Base-by-base conservation (phyloP, 352 stramenopile genomes). In the Phytophthora pistaciae region DNA sequence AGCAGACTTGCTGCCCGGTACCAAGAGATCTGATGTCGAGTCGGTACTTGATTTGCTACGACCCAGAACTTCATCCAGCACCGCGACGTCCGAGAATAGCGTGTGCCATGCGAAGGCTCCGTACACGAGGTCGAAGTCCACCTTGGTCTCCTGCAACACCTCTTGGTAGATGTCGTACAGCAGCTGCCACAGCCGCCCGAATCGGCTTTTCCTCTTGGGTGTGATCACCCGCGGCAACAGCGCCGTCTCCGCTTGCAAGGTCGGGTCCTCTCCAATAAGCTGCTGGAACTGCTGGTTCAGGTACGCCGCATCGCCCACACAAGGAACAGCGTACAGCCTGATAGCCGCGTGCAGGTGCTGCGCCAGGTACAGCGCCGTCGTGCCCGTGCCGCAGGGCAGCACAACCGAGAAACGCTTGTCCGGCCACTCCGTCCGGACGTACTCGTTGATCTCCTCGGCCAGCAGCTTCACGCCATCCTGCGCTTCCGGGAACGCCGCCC, bases 101-200 rank as follows among this genome's bases (percentile, higher is more conserved):
- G 86, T 90, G 69, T 93, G 75, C 90, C 90, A 96, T 57, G 83
- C 79, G 40, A 94, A 91, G 5, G 79, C 68, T 14, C 79, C 90
- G 61, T 96, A 96, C 3, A 95, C 33, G 49, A 96, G 64, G 25
- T 96, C 90, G 56, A 96, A 87, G 29, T 91, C 79, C 40, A 96
- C 75, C 1, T 73, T 58, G 1, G 90, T 93, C 31, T 82, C 66
- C n/a, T 72, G 66, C 23, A 88, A 64, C 10, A 95, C 58, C 59
- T 95, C 83, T 49, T 87, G 68, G 66, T 95, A 80, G 38, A 90
- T 85, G 49, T 83, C 75, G 14, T 78, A 74, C 42, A 93, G 69
- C 29, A 84, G 78, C 72, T 61, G 69, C 67, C 77, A 88, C 16
- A 92, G 72, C 1, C 83, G 84, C 14, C 90, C 90, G 44, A 96